Conservation (phyloP, 1,139 yeast genomes). For the Sporopachydermia cereana region DNA sequence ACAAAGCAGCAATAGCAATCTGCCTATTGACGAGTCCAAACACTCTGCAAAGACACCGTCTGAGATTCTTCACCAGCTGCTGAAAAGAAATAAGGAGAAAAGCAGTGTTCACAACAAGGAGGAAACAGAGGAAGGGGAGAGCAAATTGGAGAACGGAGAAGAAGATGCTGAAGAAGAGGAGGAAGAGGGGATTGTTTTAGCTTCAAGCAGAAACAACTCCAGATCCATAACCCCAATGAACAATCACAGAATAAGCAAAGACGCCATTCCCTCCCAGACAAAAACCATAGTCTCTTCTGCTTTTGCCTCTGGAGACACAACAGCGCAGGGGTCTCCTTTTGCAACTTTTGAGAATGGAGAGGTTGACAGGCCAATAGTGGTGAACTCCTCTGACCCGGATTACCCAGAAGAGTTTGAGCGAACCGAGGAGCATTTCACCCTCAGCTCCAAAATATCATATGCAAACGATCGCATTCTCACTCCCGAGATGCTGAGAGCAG, state of each 20-base stretch:
- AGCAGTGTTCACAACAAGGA: no score
- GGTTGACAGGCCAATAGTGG: constrained; percentile 6
- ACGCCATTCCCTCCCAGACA: background rate
- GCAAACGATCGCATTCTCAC: constrained; percentile 16
- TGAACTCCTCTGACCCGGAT: constrained; percentile 10
- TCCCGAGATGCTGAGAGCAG: constrained; percentile 16
- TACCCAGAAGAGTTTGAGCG: constrained; percentile 13
- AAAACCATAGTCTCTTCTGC: background rate
- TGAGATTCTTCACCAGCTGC: background rate
- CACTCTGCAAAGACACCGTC: background rate
- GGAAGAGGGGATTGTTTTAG: constrained; percentile 1
- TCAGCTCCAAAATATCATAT: constrained; percentile 18
- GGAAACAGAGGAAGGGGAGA: background rate
- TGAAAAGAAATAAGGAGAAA: background rate
- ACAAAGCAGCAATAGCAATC: background rate
- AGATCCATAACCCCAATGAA: background rate
- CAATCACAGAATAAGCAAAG: background rate
- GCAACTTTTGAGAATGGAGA: background rate
- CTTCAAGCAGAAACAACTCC: background rate
- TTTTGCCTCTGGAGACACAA: background rate
- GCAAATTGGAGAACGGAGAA: background rate
- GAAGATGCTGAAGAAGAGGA: background rate
- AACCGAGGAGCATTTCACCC: constrained; percentile 12
- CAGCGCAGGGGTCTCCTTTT: constrained; percentile 9
- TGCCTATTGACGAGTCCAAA: background rate